Percentiles rank a stretch among this genome's conserved stretches.
These are phyloP conservation scores for Sarocladium kiliense DNA, from an alignment of 2,329 filamentous ascomycete genomes.

Conservation along the genomic window DNA sequence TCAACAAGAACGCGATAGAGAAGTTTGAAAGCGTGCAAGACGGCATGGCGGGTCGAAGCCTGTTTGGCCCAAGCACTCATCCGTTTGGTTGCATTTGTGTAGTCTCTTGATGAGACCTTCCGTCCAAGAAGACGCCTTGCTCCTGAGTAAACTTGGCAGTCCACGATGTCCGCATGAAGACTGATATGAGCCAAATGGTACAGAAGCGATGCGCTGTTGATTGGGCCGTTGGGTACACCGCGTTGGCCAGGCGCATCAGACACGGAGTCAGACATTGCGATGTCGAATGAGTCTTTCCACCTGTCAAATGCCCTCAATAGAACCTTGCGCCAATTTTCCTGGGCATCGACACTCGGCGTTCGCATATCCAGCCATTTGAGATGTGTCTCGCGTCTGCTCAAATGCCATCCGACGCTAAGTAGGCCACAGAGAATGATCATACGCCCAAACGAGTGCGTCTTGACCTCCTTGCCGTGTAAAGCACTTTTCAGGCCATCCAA, in stretches of 20 bases:
- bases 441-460: conserved; percentile 81
- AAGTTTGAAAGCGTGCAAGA: conserved; percentile 79
- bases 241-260: conserved; percentile 31
- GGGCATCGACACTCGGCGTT: conserved; percentile 50
- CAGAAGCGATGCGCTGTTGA: conserved; percentile 73
- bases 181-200: conserved; percentile 87
- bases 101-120: conserved; percentile 63
- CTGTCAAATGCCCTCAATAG: conserved; percentile 76
- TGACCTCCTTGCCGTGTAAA: conserved; percentile 73
- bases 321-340: conserved; percentile 74
- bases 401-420: conserved; percentile 87
- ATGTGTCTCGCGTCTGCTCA: conserved; percentile 72
- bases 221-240: conserved; percentile 24
- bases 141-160: conserved; percentile 84
- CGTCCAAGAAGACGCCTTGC: conserved; percentile 72
- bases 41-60: conserved; percentile 71
- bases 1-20: conserved; percentile 67
- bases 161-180: conserved; percentile 81
- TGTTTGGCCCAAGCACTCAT: conserved; percentile 78
- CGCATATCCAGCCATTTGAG: conserved; percentile 72
- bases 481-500: conserved; percentile 80
- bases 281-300: conserved; percentile 48
- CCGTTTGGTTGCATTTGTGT: conserved; percentile 64
- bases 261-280: conserved; percentile 45
- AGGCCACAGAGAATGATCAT: conserved; percentile 88